A percentile compares a stretch with the other conserved stretches of the same genome.
phyloP scores from a whole-genome alignment of 345 rosid genomes.

The Corymbia maculata region DNA sequence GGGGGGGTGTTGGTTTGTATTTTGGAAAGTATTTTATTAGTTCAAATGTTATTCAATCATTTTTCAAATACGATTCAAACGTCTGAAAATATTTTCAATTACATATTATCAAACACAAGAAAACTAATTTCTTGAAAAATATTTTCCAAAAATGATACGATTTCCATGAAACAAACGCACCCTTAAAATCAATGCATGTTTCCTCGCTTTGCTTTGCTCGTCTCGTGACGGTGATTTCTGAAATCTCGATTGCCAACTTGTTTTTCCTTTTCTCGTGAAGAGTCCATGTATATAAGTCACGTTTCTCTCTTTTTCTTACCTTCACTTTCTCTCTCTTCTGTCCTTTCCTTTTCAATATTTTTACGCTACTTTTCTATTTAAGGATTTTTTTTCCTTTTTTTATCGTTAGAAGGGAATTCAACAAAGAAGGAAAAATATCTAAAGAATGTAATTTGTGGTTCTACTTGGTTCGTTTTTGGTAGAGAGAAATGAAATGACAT shows the following conservation, averaged over 20 bases:
- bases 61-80: too few relatives aligned
- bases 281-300: neutral
- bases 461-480: neutral
- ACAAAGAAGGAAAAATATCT: neutral
- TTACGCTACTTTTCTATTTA: neutral
- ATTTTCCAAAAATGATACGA: too few relatives aligned
- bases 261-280: neutral
- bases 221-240: neutral
- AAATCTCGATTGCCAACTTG: neutral
- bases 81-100: too few relatives aligned
- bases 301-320: neutral
- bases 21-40: too few relatives aligned
- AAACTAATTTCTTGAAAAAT: too few relatives aligned
- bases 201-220: neutral
- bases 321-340: neutral
- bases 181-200: neutral
- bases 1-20: neutral
- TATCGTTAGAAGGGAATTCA: neutral
- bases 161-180: too few relatives aligned
- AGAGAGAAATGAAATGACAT: neutral
- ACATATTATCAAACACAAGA: too few relatives aligned
- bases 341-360: neutral
- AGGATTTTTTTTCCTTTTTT: neutral
- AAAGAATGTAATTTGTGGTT: neutral
- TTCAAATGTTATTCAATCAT: too few relatives aligned